A percentile compares a stretch with the other conserved stretches of the same genome.
These are phyloP conservation scores for Nannochloris sp. DNA, from an alignment of 139 green algal species.

Conservation along the genomic window DNA sequence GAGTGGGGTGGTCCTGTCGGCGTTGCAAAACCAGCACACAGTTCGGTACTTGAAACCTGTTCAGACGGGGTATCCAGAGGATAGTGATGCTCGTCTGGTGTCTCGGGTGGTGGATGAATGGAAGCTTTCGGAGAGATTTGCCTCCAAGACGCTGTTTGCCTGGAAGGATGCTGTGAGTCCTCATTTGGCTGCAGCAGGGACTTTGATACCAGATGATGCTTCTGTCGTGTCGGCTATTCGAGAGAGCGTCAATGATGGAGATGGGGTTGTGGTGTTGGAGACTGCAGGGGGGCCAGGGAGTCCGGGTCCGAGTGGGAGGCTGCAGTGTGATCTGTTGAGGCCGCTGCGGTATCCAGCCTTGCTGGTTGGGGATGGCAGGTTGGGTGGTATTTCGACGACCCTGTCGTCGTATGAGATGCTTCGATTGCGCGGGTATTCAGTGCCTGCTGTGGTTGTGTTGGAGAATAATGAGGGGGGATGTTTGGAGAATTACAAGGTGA, in stretches of 20 bases:
- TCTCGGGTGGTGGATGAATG: slow-evolving; percentile 5
- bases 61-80: slow-evolving; percentile 86
- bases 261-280: slow-evolving; percentile 69
- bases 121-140: neutral
- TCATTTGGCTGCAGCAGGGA: slow-evolving; percentile 51
- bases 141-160: slow-evolving; percentile 43
- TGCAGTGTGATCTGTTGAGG: slow-evolving; percentile 74
- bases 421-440: slow-evolving; percentile 58
- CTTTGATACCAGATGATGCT: too few relatives aligned
- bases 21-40: neutral
- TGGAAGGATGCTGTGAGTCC: slow-evolving; percentile 68
- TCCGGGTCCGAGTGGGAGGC: slow-evolving; percentile 66
- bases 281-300: slow-evolving; percentile 82
- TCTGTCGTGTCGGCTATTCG: too few relatives aligned
- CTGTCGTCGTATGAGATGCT: slow-evolving; percentile 70
- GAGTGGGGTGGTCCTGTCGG: slow-evolving; percentile 43
- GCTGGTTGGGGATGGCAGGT: slow-evolving; percentile 76
- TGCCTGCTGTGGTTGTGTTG: slow-evolving; percentile 56
- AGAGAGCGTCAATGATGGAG: too few relatives aligned
- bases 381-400: slow-evolving; percentile 90
- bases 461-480: slow-evolving; percentile 15
- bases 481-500: slow-evolving; percentile 27
- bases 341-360: slow-evolving; percentile 72
- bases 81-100: slow-evolving; percentile 69
- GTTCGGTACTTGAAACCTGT: slow-evolving; percentile 79